Evolutionary conservation across 2,329 filamentous ascomycete genomes (phyloP).

Genomic region (Macrophomina tecta): DNA sequence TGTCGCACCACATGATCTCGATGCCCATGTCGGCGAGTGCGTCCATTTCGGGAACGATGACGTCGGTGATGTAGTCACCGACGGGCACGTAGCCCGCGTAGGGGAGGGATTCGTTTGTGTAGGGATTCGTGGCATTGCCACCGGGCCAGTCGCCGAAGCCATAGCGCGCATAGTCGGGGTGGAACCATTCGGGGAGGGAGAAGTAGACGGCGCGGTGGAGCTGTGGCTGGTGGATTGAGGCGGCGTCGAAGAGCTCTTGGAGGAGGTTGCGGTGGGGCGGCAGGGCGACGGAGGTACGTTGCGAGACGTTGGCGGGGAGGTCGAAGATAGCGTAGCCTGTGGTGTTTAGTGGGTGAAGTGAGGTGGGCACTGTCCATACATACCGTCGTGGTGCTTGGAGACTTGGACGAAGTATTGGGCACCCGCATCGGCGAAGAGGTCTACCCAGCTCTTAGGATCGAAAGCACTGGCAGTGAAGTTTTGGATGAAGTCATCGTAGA

Average conservation of each 20-base stretch:
- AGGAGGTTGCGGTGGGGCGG: constrained; percentile 50
- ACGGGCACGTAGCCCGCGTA: constrained; percentile 53
- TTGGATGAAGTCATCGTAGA: constrained; percentile 63
- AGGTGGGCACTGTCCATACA: background rate
- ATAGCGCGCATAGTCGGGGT: constrained; percentile 48
- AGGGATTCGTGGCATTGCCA: constrained; percentile 53
- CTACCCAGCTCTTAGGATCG: constrained; percentile 60
- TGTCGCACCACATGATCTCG: constrained; percentile 57
- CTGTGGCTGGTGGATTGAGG: constrained; percentile 50
- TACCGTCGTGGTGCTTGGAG: constrained; percentile 39
- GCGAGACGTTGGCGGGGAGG: constrained; percentile 47
- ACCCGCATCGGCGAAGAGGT: constrained; percentile 59
- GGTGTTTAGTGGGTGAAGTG: constrained; percentile 35
- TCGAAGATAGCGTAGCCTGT: constrained; percentile 52
- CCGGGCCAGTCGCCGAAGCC: constrained; percentile 50
- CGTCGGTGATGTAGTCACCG: constrained; percentile 48
- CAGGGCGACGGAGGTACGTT: constrained; percentile 49
- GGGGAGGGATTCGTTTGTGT: constrained; percentile 48
- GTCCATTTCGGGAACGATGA: constrained; percentile 54
- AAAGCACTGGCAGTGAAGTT: constrained; percentile 59
- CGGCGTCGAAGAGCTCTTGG: constrained; percentile 52
- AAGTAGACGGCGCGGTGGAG: constrained; percentile 54
- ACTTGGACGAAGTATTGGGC: constrained; percentile 56
- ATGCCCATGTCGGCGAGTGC: constrained; percentile 47
- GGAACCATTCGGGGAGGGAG: constrained; percentile 55